Base-by-base conservation (phyloP, 2,329 filamentous ascomycete species). In the Tympanopsis confertula region DNA sequence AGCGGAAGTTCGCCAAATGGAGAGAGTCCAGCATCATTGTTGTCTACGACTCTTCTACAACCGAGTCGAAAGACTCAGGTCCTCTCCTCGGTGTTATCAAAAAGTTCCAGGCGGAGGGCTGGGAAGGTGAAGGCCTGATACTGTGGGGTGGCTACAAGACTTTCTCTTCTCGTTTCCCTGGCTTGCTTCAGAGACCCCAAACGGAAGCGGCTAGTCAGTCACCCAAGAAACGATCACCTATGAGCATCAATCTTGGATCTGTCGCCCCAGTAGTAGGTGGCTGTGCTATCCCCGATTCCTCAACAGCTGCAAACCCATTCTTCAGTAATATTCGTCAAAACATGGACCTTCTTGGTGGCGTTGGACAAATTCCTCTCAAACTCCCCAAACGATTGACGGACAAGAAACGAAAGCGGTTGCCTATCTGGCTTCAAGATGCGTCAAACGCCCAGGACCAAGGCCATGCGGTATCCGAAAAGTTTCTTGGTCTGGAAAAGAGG, bases 241-340 rank as follows among this genome's bases (percentile, higher is more conserved):
- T 59, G 47, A 58, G 53, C 35, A 52, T 63, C 14, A 48, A 51
- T 26, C 56, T 65, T 12, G 66, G 69, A 17, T 62, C 65, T 14
- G 61, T 70, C 28, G 65, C 71, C 2, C 71, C 73, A 13, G 70
- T 78, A 15, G 69, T 72, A 35, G 76, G 76, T 41, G 76, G 76
- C 2, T 81, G 76, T 47, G 66, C 70, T 15, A 69, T 80, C 58
- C 76, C 76, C 12, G 30, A 33, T 5, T 54, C 57, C 26, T 68
- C 68, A 5, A 68, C 66, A 35, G 67, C 73, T 3, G 66, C 66
- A 2, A 78, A 79, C 42, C 75, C 76, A 0, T 80, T 81, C 56
- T 81, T 80, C 48, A 68, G 69, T 35, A 79, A 78, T 47, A 81
- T 81, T 45, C 65, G 76, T 35, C 76, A 80, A 47, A 76, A 80